These are phyloP conservation scores for Amaranthus hypochondriacus DNA, from an alignment of 148 eudicot genomes.

Conservation along the genomic window DNA sequence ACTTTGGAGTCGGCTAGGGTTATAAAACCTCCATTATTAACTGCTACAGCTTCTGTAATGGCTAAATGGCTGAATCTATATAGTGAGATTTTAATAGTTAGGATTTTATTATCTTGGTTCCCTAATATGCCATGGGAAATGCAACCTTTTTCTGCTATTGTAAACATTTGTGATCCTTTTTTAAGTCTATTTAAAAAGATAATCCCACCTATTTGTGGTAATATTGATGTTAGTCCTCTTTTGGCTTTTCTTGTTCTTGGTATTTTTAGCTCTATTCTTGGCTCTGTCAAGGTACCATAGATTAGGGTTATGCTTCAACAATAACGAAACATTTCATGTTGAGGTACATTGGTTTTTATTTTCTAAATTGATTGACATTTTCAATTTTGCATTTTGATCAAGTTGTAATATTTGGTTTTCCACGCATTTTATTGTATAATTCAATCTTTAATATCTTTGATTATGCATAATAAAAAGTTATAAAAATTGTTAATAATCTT, in stretches of 20 bases:
- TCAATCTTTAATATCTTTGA: too few species aligned
- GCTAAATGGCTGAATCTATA: constrained; percentile 77
- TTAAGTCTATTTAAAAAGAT: constrained; percentile 60
- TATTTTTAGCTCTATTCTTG: constrained; percentile 43
- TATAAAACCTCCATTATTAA: constrained; percentile 54
- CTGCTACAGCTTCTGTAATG: constrained; percentile 59
- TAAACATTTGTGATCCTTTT: constrained; percentile 76
- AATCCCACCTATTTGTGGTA: constrained; percentile 62
- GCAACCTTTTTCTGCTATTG: constrained; percentile 72
- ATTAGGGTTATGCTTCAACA: too few species aligned
- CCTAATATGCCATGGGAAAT: constrained; percentile 80
- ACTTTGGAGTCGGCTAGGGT: constrained; percentile 28
- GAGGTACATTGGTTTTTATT: too few species aligned
- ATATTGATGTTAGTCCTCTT: constrained; percentile 71
- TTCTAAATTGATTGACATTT: too few species aligned
- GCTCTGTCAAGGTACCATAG: too few species aligned
- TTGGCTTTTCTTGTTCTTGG: constrained; percentile 68
- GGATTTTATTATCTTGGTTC: constrained; percentile 84
- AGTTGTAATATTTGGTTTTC: too few species aligned
- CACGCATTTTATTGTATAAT: too few species aligned
- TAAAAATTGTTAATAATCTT: too few species aligned
- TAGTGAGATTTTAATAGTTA: constrained; percentile 66
- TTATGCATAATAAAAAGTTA: too few species aligned
- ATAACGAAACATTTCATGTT: too few species aligned
- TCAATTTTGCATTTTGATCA: too few species aligned